These are phyloP conservation scores for Chrysosporium keratinophilum DNA, from an alignment of 2,329 filamentous ascomycete species.

Conservation along the genomic window DNA sequence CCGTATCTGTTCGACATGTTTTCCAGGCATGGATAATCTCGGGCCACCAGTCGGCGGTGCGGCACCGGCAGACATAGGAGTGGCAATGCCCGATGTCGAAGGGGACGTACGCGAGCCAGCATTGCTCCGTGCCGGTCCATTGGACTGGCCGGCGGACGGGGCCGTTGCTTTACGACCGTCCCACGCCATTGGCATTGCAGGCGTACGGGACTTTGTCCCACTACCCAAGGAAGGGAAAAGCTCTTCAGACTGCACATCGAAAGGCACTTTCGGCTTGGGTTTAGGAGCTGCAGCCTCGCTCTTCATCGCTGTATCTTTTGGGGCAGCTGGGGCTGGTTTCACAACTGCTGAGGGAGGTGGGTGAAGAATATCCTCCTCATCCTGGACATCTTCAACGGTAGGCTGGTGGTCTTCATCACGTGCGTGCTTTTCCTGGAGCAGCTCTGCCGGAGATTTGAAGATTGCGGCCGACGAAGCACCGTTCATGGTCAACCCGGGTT, in stretches of 20 bases:
- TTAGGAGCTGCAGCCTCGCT: slow-evolving; percentile 37
- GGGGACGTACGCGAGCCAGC: slow-evolving; percentile 48
- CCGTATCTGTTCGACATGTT: slow-evolving; percentile 64
- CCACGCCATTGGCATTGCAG: slow-evolving; percentile 63
- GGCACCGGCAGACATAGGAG: slow-evolving; percentile 18
- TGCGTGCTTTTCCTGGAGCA: slow-evolving; percentile 45
- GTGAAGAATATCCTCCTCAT: slow-evolving; percentile 62
- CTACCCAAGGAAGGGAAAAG: slow-evolving; percentile 84
- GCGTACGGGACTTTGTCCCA: slow-evolving; percentile 50
- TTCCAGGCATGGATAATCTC: slow-evolving; percentile 68
- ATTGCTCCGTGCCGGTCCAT: slow-evolving; percentile 31
- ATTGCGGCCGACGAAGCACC: slow-evolving; percentile 1
- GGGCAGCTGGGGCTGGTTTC: slow-evolving; percentile 23
- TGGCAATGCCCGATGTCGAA: slow-evolving; percentile 47
- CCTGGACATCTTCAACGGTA: slow-evolving; percentile 69
- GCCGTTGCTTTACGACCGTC: slow-evolving; percentile 48
- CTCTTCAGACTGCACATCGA: slow-evolving; percentile 83
- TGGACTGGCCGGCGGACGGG: slow-evolving; percentile 38
- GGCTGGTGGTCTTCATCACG: slow-evolving; percentile 47
- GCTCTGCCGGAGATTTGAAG: slow-evolving; percentile 41
- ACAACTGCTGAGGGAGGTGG: slow-evolving; percentile 39
- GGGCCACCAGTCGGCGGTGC: slow-evolving; percentile 28
- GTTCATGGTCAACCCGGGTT: slow-evolving; percentile 13
- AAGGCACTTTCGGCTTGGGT: slow-evolving; percentile 35
- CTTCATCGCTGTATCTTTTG: slow-evolving; percentile 42